A percentile compares a stretch with the other conserved stretches of the same genome.
Conservation (phyloP, 495 filamentous ascomycete species). For the Annulohypoxylon moriforme region DNA sequence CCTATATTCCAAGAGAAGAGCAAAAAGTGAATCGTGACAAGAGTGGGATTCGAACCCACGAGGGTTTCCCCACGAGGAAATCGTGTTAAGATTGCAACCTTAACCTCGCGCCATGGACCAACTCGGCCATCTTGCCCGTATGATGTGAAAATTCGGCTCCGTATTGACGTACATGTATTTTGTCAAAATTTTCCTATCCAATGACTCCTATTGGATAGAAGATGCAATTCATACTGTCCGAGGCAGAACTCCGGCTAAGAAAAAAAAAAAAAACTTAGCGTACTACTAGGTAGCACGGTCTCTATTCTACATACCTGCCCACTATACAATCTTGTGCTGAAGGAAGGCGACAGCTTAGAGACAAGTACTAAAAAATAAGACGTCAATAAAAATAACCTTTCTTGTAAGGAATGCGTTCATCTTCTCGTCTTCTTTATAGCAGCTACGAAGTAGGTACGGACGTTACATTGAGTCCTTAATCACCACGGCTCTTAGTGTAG, state of each 20-base stretch:
- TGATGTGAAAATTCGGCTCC: neutral
- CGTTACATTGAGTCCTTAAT: too few relatives aligned
- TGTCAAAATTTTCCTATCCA: neutral
- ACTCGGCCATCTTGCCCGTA: constrained; percentile 56
- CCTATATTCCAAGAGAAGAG: neutral
- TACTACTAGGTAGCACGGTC: neutral
- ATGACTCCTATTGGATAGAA: neutral
- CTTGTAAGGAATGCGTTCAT: too few relatives aligned
- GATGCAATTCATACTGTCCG: neutral
- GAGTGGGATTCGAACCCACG: constrained; percentile 60
- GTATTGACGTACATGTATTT: neutral
- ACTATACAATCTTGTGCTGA: neutral
- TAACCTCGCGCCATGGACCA: constrained; percentile 60
- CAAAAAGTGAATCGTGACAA: constrained; percentile 43
- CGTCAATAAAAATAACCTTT: too few relatives aligned
- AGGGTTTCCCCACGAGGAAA: constrained; percentile 54
- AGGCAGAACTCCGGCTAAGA: neutral
- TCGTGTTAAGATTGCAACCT: constrained; percentile 47
- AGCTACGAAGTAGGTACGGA: too few relatives aligned
- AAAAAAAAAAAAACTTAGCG: neutral
- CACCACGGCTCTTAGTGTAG: too few relatives aligned
- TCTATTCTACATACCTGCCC: neutral
- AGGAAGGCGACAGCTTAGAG: too few relatives aligned
- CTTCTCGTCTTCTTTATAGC: too few relatives aligned
- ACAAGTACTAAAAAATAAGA: too few relatives aligned